phyloP scores from a whole-genome alignment of 208 protist species.

The Acanthamoeba triangularis region DNA sequence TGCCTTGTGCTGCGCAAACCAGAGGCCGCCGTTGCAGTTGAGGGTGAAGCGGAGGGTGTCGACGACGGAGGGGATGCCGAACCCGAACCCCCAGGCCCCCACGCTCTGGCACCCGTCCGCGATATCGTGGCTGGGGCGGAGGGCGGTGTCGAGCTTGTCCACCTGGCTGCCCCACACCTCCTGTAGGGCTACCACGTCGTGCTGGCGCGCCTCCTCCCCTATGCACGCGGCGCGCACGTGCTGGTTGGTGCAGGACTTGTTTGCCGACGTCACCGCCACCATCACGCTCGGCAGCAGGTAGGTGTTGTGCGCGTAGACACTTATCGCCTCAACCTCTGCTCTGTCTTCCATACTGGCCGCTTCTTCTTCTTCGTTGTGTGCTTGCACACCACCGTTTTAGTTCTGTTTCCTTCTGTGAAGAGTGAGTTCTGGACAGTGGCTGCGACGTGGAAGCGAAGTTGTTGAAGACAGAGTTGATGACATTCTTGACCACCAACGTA shows the following conservation, averaged over 20 bases:
- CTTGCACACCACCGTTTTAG: too few relatives aligned
- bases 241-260: slow-evolving; percentile 62
- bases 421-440: too few relatives aligned
- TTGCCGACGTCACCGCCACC: neutral
- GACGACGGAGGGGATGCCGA: neutral
- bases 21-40: slow-evolving; percentile 35
- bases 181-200: slow-evolving; percentile 37
- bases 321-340: neutral
- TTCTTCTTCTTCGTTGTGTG: neutral
- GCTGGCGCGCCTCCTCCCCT: neutral
- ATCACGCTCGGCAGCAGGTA: slow-evolving; percentile 12
- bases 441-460: too few relatives aligned
- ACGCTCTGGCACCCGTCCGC: neutral
- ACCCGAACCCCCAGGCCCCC: neutral
- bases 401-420: too few relatives aligned
- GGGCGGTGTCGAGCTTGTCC: slow-evolving; percentile 21
- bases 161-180: slow-evolving; percentile 45
- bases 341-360: neutral
- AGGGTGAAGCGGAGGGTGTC: slow-evolving; percentile 27
- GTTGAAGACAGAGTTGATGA: too few relatives aligned
- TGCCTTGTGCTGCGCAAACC: slow-evolving; percentile 35
- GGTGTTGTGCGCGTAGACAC: neutral
- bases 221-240: neutral
- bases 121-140: neutral
- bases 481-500: too few relatives aligned